Conservation (phyloP, 768 basidiomycete genomes). For the Ramaria sp. region DNA sequence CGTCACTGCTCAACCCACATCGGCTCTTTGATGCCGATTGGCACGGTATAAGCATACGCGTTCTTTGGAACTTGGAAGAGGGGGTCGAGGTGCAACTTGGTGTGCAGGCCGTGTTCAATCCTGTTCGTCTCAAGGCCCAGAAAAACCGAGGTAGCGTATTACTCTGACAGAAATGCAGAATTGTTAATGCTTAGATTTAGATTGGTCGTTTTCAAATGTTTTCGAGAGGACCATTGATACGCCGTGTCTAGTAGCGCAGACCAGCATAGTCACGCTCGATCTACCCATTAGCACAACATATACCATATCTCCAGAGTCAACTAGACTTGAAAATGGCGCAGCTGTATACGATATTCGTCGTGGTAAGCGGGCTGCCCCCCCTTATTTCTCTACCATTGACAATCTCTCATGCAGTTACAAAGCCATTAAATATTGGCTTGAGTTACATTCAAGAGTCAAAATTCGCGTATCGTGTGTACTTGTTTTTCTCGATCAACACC, state of each 20-base stretch:
- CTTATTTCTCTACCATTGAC: conserved; percentile 8
- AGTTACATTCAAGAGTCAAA: conserved; percentile 36
- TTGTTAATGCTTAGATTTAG: conserved; percentile 22
- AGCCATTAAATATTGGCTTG: conserved; percentile 48
- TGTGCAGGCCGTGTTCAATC: conserved; percentile 72
- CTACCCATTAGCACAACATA: conserved; percentile 34
- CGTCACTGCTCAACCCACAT: conserved; percentile 75
- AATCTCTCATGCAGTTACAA: conserved; percentile 20
- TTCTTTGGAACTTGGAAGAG: conserved; percentile 43
- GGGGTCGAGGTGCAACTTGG: conserved; percentile 52
- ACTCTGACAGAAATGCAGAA: not conserved
- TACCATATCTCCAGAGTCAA: conserved; percentile 43
- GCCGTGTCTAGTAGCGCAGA: conserved; percentile 59
- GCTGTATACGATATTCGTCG: conserved; percentile 40
- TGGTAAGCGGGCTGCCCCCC: conserved; percentile 26
- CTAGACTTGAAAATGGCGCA: conserved; percentile 21
- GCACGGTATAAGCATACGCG: conserved; percentile 81
- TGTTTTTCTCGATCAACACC: not conserved
- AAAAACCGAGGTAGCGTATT: conserved; percentile 42
- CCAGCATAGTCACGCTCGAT: conserved; percentile 42
- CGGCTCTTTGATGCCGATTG: conserved; percentile 82
- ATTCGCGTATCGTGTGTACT: conserved; percentile 51
- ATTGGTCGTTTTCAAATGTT: conserved; percentile 63
- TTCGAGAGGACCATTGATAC: conserved; percentile 58
- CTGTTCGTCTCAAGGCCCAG: conserved; percentile 44